Conservation (phyloP, 257 asterid species). For the Galeopsis tetrahit region DNA sequence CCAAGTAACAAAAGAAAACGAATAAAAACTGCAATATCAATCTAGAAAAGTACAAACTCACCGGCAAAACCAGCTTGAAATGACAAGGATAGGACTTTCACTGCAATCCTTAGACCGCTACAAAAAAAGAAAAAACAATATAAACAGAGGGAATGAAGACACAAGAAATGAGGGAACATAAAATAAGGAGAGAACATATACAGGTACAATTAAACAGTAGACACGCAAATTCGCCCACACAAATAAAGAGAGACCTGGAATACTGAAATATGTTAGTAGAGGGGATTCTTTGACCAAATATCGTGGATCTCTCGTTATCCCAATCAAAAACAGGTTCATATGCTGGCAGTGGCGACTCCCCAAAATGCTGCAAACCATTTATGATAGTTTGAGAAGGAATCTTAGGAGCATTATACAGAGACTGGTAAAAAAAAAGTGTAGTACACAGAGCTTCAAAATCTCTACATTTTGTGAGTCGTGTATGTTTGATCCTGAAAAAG, state of each 20-base stretch:
- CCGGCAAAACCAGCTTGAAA: constrained; percentile 96
- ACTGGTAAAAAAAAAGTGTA: constrained; percentile 1
- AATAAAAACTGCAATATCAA: constrained; percentile 35
- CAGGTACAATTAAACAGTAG: constrained; percentile 24
- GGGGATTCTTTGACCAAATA: constrained; percentile 96
- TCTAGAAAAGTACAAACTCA: constrained; percentile 57
- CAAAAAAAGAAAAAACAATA: constrained; percentile 41
- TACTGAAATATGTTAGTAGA: constrained; percentile 78
- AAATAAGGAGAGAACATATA: constrained; percentile 22
- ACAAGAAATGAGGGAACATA: constrained; percentile 22
- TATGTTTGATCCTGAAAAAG: constrained; percentile 52
- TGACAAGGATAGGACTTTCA: constrained; percentile 87
- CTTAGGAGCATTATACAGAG: constrained; percentile 26
- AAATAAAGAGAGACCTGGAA: constrained; percentile 63
- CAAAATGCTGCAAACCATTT: constrained; percentile 84
- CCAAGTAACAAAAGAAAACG: constrained; percentile 32
- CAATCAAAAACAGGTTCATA: constrained; percentile 99
- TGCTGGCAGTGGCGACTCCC: constrained; percentile 93
- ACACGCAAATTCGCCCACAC: constrained; percentile 21
- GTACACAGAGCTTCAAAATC: constrained; percentile 54
- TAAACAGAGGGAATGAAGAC: constrained; percentile 20
- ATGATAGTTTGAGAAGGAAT: constrained; percentile 21
- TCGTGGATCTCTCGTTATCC: constrained; percentile 89
- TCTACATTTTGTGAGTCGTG: constrained; percentile 54
- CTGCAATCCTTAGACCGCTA: constrained; percentile 97